phyloP scores from a whole-genome alignment of 2,329 filamentous ascomycete genomes.

The Penicillium polonicum region DNA sequence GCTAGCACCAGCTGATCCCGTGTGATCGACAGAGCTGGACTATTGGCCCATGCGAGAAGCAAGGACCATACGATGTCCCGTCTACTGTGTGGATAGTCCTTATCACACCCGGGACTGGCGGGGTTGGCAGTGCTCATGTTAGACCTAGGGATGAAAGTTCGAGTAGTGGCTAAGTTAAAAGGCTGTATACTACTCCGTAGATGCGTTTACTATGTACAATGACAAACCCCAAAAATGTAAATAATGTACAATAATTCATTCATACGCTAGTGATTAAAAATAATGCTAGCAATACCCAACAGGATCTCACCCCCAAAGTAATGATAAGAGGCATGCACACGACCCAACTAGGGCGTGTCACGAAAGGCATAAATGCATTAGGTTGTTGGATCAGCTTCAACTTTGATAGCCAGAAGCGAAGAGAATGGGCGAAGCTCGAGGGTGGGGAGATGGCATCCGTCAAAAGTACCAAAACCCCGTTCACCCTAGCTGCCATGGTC shows the following conservation, averaged over 20 bases:
- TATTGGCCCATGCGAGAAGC: neutral
- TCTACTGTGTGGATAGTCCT: neutral
- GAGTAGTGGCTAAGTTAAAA: neutral
- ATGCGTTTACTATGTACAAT: neutral
- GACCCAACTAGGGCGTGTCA: neutral
- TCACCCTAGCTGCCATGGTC: conserved; percentile 9
- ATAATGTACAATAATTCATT: conserved; percentile 28
- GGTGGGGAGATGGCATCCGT: conserved; percentile 15
- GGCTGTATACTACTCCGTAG: neutral
- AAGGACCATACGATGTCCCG: neutral
- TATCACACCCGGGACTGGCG: neutral
- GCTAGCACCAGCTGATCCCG: neutral
- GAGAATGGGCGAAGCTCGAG: conserved; percentile 8
- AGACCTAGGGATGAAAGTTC: neutral
- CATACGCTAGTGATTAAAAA: conserved; percentile 24
- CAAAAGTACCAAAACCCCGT: conserved; percentile 11
- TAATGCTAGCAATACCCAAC: conserved; percentile 24
- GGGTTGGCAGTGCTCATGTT: neutral
- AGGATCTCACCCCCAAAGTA: conserved; percentile 4
- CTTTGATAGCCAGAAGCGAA: conserved; percentile 17
- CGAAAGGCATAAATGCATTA: conserved; percentile 1
- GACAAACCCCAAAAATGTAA: neutral
- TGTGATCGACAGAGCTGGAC: neutral
- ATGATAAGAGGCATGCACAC: conserved; percentile 4
- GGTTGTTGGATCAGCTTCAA: conserved; percentile 15